Percentiles rank a stretch among this genome's conserved stretches.
These are phyloP conservation scores for Beauveria sp. DNA, from an alignment of 2,329 filamentous ascomycete species.

Conservation along the genomic window DNA sequence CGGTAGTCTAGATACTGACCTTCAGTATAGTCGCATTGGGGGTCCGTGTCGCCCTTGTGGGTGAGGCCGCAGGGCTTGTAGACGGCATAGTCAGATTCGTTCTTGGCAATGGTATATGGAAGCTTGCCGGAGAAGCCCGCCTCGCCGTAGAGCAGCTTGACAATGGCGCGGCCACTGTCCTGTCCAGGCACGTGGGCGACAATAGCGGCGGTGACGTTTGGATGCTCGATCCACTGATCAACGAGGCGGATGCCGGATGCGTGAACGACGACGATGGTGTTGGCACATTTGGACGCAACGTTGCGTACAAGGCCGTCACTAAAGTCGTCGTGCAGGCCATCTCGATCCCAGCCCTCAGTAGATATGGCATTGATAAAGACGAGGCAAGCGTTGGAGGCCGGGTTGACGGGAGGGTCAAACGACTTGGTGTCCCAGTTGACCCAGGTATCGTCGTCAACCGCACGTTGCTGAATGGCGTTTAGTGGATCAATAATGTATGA, in stretches of 20 bases:
- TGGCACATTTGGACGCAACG: slow-evolving; percentile 51
- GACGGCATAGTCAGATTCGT: slow-evolving; percentile 41
- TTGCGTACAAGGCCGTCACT: slow-evolving; percentile 52
- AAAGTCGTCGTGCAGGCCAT: slow-evolving; percentile 60
- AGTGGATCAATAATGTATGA: slow-evolving; percentile 46
- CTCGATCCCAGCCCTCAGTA: slow-evolving; percentile 66
- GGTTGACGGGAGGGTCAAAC: slow-evolving; percentile 27
- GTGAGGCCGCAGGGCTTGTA: slow-evolving; percentile 34
- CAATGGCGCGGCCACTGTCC: slow-evolving; percentile 51
- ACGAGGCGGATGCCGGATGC: slow-evolving; percentile 54
- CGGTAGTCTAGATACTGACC: slow-evolving; percentile 48
- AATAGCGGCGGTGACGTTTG: slow-evolving; percentile 56
- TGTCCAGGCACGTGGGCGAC: slow-evolving; percentile 60
- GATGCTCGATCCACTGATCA: slow-evolving; percentile 56
- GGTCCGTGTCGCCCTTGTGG: slow-evolving; percentile 32
- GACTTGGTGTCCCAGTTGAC: slow-evolving; percentile 41
- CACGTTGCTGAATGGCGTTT: slow-evolving; percentile 48
- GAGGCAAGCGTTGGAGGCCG: slow-evolving; percentile 54
- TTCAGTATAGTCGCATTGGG: slow-evolving; percentile 56
- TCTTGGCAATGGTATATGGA: slow-evolving; percentile 53
- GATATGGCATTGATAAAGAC: slow-evolving; percentile 77
- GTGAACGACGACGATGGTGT: slow-evolving; percentile 58
- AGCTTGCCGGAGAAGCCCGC: slow-evolving; percentile 47
- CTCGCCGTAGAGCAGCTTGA: slow-evolving; percentile 51
- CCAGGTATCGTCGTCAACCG: slow-evolving; percentile 45